These are phyloP conservation scores for Linnemannia elongata DNA, from an alignment of 192 early-diverging fungal genomes.

Conservation along the genomic window DNA sequence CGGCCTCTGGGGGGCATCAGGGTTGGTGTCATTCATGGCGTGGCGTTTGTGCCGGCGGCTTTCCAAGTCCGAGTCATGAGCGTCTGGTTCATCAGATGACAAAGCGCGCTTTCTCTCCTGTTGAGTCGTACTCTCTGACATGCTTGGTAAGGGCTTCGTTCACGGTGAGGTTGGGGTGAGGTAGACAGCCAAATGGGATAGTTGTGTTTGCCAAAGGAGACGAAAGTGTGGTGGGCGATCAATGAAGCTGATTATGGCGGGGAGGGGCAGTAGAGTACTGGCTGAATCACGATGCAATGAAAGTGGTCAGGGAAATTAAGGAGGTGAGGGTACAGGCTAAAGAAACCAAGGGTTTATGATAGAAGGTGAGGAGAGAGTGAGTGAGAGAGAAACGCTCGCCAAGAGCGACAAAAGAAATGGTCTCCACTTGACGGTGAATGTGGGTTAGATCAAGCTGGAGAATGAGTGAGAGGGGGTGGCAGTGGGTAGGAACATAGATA, in stretches of 20 bases:
- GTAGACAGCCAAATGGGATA: not conserved
- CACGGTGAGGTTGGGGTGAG: not conserved
- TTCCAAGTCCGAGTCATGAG: conserved; percentile 45
- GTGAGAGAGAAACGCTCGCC: not conserved
- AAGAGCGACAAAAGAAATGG: not conserved
- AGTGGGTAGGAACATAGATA: too few relatives aligned
- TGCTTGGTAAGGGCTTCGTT: not conserved
- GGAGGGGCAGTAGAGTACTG: not conserved
- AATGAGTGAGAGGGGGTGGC: too few relatives aligned
- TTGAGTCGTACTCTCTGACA: conserved; percentile 2
- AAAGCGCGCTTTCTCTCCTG: conserved; percentile 43
- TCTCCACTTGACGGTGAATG: too few relatives aligned
- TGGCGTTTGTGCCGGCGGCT: conserved; percentile 53
- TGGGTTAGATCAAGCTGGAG: too few relatives aligned
- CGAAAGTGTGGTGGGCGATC: not conserved
- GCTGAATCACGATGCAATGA: not conserved
- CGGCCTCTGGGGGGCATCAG: conserved; percentile 21
- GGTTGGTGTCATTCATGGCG: conserved; percentile 40
- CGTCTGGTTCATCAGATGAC: conserved; percentile 53
- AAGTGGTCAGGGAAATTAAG: not conserved
- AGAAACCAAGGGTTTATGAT: not conserved
- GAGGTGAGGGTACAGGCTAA: not conserved
- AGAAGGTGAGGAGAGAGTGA: not conserved
- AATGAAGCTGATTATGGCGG: not conserved
- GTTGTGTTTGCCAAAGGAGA: not conserved